These are phyloP conservation scores for Chlorella vulgaris DNA, from an alignment of 139 green algal genomes.

Conservation along the genomic window DNA sequence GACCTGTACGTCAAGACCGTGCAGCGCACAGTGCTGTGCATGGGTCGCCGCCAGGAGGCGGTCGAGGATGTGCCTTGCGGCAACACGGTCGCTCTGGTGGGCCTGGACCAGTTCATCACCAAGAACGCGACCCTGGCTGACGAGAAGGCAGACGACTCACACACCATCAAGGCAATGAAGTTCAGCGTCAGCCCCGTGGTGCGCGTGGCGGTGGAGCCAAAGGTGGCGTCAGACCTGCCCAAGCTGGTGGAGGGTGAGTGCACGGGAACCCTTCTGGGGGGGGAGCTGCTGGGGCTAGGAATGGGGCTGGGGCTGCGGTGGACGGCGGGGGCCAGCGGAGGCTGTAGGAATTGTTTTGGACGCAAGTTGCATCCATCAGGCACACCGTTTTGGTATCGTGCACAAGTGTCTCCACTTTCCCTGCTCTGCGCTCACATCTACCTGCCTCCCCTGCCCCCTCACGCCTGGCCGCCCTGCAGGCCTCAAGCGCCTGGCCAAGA, in stretches of 20 bases:
- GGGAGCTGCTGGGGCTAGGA: neutral
- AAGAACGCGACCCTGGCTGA: conserved; percentile 98
- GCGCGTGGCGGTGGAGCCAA: conserved; percentile 92
- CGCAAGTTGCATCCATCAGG: too few species aligned
- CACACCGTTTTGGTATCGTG: too few species aligned
- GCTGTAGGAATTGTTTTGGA: too few species aligned
- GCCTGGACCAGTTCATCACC: conserved; percentile 99
- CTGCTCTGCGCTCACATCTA: neutral
- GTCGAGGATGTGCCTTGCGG: conserved; percentile 98
- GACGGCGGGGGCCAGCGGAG: too few species aligned
- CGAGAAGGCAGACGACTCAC: conserved; percentile 86
- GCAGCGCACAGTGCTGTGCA: conserved; percentile 99
- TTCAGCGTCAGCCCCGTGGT: conserved; percentile 98
- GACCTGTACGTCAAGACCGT: conserved; percentile 98
- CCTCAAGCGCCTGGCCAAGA: conserved; percentile 97
- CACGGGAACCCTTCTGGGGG: neutral
- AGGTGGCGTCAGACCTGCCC: conserved; percentile 95
- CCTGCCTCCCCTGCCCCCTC: too few species aligned
- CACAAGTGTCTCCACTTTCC: too few species aligned
- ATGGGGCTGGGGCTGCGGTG: too few species aligned
- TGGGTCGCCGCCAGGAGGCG: conserved; percentile 96
- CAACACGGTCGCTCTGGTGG: conserved; percentile 98
- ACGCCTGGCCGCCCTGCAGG: conserved; percentile 44
- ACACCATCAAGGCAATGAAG: conserved; percentile 99
- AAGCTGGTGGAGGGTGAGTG: conserved; percentile 95